Evolutionary conservation across 768 basidiomycete genomes (phyloP).

Genomic region (Leccinum fibrillosum): DNA sequence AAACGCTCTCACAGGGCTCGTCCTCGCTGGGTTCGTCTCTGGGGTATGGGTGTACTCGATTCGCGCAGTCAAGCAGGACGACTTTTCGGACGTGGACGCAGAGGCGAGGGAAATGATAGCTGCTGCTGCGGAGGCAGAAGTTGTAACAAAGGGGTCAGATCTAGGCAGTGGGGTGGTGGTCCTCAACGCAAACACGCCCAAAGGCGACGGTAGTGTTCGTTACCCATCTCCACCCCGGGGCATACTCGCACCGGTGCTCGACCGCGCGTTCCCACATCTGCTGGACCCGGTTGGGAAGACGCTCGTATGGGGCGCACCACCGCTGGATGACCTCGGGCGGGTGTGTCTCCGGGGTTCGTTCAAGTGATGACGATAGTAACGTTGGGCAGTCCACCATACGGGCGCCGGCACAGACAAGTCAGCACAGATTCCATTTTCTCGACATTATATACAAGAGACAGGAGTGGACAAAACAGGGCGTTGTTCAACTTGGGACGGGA

Average conservation of each 20-base stretch:
- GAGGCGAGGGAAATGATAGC: conserved; percentile 59
- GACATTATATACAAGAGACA: not conserved
- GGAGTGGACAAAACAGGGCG: too few relatives aligned
- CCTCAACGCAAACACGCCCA: not conserved
- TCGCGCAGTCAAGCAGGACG: conserved; percentile 89
- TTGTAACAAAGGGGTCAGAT: not conserved
- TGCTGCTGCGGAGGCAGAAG: not conserved
- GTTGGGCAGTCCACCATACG: not conserved
- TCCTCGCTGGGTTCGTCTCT: conserved; percentile 68
- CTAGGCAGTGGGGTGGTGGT: not conserved
- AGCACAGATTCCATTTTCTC: not conserved
- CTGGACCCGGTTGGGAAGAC: conserved; percentile 63
- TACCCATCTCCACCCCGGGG: conserved; percentile 35
- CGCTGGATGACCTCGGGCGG: conserved; percentile 59
- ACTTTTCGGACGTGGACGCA: conserved; percentile 84
- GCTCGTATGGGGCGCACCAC: conserved; percentile 70
- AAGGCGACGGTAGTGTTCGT: not conserved
- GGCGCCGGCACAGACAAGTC: not conserved
- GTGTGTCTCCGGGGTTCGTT: conserved; percentile 21
- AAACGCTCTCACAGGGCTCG: conserved; percentile 76
- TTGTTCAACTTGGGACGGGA: too few relatives aligned
- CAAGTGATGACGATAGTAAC: not conserved
- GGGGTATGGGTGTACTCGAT: conserved; percentile 93
- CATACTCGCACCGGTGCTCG: conserved; percentile 42
- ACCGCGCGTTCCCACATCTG: conserved; percentile 44